Evolutionary conservation across 768 basidiomycete genomes (phyloP), one percentile per base, ranked within the genome.

Genomic region (Amanita rubescens): DNA sequence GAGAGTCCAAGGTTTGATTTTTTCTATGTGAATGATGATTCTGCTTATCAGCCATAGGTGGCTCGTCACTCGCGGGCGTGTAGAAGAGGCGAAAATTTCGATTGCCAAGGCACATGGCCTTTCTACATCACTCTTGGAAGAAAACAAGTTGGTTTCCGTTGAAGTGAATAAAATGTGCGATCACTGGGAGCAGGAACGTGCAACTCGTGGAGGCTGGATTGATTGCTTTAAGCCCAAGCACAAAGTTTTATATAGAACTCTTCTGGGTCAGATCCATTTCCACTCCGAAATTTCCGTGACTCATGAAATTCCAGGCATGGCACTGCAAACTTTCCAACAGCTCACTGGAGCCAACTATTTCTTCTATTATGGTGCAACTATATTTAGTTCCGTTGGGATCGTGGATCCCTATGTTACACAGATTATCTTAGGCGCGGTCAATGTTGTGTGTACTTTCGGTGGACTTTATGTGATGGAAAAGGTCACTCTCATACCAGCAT

Each of bases 391-490:
- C 8, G 86, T 89, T 20, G 87, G 87, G 22, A 77, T 87, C 57
- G 46, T 64, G 7, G 84, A 89, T 64, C 79, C 80, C 20, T 87
- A 78, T 61, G 69, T 87, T 45, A 82, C 81, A 1, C 87, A 90
- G 58, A 84, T 88, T 58, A 88, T 90, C 58, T 71, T 89, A 38
- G 85, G 87, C 35, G 77, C 76, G 3, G 84, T 87, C 63, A 87
- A 87, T 66, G 85, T 87, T 59, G 69, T 71, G 44, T 83, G 82
- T 64, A 87, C 84, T 10, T 86, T 86, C 67, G 77, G 81, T 32
- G 87, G 87, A 1, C 65, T 90, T 59, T 88, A 83, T 64, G 70
- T 87, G 50, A 82, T 88, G 78, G 83, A 88, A 64, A 72, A 72
- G 61, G 80, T 76, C 59, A 41, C 74, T 67, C 8, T 55, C 41